Conservation (phyloP, 768 basidiomycete species). For the Phylloporus scabripes region DNA sequence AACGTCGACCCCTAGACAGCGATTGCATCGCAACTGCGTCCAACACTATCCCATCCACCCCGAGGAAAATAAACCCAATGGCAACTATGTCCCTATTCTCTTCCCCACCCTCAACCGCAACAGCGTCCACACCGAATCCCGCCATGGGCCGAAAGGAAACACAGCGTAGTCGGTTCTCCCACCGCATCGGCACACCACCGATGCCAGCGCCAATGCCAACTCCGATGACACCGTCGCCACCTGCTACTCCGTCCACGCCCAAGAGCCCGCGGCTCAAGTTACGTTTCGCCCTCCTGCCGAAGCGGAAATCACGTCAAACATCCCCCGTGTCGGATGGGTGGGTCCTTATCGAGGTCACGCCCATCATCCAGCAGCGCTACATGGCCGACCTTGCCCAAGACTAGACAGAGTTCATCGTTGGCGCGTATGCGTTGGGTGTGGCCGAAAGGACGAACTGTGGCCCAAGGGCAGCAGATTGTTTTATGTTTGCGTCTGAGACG, state of each 20-base stretch:
- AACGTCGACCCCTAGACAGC: slow-evolving; percentile 22
- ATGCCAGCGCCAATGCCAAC: neutral
- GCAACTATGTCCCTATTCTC: slow-evolving; percentile 1
- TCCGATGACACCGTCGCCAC: neutral
- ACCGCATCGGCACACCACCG: neutral
- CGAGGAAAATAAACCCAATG: slow-evolving; percentile 1
- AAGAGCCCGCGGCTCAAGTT: slow-evolving; percentile 15
- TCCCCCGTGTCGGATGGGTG: slow-evolving; percentile 23
- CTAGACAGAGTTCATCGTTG: neutral
- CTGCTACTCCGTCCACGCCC: slow-evolving; percentile 13
- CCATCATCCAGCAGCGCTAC: slow-evolving; percentile 17
- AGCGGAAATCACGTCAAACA: slow-evolving; percentile 12
- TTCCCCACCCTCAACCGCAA: neutral
- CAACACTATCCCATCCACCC: slow-evolving; percentile 11
- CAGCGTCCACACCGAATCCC: neutral
- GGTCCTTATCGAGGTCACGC: slow-evolving; percentile 28
- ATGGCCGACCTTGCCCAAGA: slow-evolving; percentile 14
- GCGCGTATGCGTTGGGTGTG: neutral
- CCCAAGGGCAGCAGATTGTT: no score
- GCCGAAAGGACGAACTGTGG: neutral
- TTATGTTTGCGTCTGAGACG: neutral
- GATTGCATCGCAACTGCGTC: neutral
- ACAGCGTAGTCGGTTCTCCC: slow-evolving; percentile 8
- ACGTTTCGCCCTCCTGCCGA: slow-evolving; percentile 14
- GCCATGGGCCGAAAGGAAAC: neutral